Conservation (phyloP, 2,329 filamentous ascomycete species). For the Apiospora hydei region DNA sequence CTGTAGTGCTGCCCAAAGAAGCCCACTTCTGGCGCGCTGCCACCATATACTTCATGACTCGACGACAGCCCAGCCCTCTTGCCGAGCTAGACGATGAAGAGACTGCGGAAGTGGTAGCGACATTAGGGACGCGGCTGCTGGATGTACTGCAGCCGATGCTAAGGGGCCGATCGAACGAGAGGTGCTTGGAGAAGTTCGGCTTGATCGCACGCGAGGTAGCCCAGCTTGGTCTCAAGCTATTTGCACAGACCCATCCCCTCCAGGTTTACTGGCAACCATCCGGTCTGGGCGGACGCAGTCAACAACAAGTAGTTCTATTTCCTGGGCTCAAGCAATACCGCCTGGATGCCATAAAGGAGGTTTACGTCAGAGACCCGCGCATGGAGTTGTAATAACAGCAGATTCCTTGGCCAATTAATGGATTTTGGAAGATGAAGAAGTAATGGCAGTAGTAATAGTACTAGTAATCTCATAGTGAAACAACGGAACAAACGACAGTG, state of each 20-base stretch:
- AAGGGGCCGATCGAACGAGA: not conserved
- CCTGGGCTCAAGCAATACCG: not conserved
- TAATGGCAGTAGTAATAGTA: no score
- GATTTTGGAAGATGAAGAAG: no score
- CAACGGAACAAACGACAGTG: no score
- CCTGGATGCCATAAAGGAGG: not conserved
- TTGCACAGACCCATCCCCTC: not conserved
- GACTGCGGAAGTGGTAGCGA: not conserved
- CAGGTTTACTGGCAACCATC: not conserved
- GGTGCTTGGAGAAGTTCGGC: constrained; percentile 6
- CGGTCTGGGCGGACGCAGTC: not conserved
- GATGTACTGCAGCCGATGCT: not conserved
- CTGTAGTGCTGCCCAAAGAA: not conserved
- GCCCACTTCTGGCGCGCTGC: not conserved
- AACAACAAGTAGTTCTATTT: not conserved
- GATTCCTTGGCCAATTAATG: no score
- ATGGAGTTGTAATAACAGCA: not conserved
- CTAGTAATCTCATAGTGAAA: no score
- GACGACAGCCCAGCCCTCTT: not conserved
- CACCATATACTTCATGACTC: not conserved
- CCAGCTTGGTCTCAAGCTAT: not conserved
- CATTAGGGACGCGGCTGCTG: not conserved
- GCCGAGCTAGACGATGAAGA: not conserved
- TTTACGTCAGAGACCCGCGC: not conserved
- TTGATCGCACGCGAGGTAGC: not conserved